Evolutionary conservation across 2,329 filamentous ascomycete species (phyloP).

Genomic region (Drechslerella dactyloides): DNA sequence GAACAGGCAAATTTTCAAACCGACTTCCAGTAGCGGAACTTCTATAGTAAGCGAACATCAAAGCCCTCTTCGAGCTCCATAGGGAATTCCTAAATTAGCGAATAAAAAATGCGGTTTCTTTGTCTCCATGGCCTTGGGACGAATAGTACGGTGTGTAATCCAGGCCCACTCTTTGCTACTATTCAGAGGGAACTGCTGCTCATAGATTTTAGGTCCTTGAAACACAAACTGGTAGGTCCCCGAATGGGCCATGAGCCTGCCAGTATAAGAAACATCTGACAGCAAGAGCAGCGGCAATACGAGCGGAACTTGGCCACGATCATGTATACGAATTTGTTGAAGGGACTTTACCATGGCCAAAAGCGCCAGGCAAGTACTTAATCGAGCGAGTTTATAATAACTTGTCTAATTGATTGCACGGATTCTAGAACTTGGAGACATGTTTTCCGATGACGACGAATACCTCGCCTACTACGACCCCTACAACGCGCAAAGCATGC

Average conservation of each 20-base stretch:
- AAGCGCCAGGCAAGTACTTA: conserved; percentile 22
- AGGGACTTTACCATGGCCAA: conserved; percentile 31
- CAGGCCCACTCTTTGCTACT: not conserved
- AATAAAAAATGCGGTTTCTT: not conserved
- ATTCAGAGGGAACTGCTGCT: not conserved
- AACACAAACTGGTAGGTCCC: not conserved
- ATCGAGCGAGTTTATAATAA: too few relatives aligned
- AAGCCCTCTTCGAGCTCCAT: too few relatives aligned
- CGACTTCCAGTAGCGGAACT: too few relatives aligned
- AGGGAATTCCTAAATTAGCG: too few relatives aligned
- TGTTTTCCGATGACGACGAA: conserved; percentile 35
- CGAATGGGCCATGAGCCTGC: not conserved
- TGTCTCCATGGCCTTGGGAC: not conserved
- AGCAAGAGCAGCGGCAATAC: conserved; percentile 10
- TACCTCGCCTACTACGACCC: conserved; percentile 38
- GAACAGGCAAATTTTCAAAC: too few relatives aligned
- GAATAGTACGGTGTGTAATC: not conserved
- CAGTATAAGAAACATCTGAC: not conserved
- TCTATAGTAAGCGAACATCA: too few relatives aligned
- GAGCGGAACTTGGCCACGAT: conserved; percentile 29
- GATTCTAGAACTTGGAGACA: conserved; percentile 17
- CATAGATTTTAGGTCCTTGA: not conserved
- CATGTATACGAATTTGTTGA: conserved; percentile 41
- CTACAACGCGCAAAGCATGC: conserved; percentile 17
- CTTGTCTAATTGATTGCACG: too few relatives aligned